Evolutionary conservation across 2,329 filamentous ascomycete species (phyloP), one percentile per base, ranked within the genome.

Genomic region (Phyllosticta citriasiana): DNA sequence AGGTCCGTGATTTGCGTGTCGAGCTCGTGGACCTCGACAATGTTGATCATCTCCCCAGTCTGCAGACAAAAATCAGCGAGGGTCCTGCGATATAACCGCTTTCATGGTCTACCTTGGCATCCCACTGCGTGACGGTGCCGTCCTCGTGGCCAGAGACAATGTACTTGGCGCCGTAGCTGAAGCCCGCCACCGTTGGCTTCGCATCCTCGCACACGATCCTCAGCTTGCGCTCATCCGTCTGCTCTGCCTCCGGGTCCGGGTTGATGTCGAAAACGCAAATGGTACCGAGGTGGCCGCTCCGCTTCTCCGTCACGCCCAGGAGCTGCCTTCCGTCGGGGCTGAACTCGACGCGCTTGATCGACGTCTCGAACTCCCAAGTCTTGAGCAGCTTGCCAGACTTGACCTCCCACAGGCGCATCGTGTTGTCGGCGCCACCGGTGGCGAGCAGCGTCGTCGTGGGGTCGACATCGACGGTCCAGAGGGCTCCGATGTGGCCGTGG

Each of bases 81-180:
- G n/a, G 16, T 2, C 3, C 30, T 2, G 14, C 2, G 22, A 24
- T 7, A 40, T 22, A 25, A n/a, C 14, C 25, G 19, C 52, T 3
- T 16, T 19, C n/a, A 16, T 5, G 35, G 2, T n/a, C 27, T 53
- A 86, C 86, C 87, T 97, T 97, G 68, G 84, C 88, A 77, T 99
- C 93, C 76, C 91, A 99, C 71, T 87, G 84, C 66, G 90, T 93
- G 65, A 99, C 84, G 66, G 88, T 92, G 70, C 94, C 94, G 76
- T 99, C 93, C 78, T 97, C 94, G 79, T 99, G 94, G 67, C 92
- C 92, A 63, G 93, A 89, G 73, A 99, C 95, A 77, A 99, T 99
- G 81, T 92, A 97, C 79, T 93, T 92, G 76, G 84, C 87, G 70
- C 96, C 77, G 78, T 92, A 96, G 79, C 91, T 95, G 88, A 93